phyloP scores from a whole-genome alignment of 352 stramenopile species.

The Phytophthora meadii region DNA sequence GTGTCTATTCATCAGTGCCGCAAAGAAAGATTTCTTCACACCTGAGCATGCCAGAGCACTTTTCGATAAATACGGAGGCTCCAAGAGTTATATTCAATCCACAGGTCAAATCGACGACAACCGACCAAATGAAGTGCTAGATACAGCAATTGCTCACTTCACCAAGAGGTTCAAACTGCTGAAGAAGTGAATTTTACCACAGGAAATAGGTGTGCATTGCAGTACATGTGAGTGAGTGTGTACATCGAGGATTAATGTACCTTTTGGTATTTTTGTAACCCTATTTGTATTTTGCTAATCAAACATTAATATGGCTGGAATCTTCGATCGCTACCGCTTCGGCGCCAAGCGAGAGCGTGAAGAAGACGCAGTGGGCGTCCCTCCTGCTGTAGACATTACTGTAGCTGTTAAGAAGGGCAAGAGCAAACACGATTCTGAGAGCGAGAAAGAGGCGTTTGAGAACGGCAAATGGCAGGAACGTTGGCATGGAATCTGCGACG shows the following conservation, averaged over 20 bases:
- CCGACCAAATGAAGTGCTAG: slow-evolving; percentile 53
- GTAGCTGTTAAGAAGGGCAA: slow-evolving; percentile 19
- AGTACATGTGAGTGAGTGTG: neutral
- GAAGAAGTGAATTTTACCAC: slow-evolving; percentile 12
- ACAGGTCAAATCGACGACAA: slow-evolving; percentile 71
- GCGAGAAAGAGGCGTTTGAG: neutral
- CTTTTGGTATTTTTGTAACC: too few species aligned
- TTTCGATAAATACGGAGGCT: slow-evolving; percentile 62
- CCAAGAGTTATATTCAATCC: slow-evolving; percentile 67
- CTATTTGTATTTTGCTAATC: slow-evolving; percentile 1
- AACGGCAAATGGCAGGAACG: slow-evolving; percentile 81
- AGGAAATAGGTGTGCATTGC: neutral
- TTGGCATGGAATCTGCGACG: slow-evolving; percentile 77
- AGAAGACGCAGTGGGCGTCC: slow-evolving; percentile 4
- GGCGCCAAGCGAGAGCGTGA: slow-evolving; percentile 53
- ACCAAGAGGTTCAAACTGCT: slow-evolving; percentile 28
- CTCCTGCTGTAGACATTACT: neutral
- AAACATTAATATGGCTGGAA: slow-evolving; percentile 19
- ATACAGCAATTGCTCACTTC: slow-evolving; percentile 52
- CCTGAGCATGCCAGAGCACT: slow-evolving; percentile 62
- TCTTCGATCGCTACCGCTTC: slow-evolving; percentile 74
- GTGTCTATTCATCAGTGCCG: slow-evolving; percentile 73
- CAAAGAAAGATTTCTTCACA: slow-evolving; percentile 79
- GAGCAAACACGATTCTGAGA: slow-evolving; percentile 6
- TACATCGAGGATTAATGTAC: neutral